phyloP scores from a whole-genome alignment of 208 protist genomes.

The Leishmania amazonensis region DNA sequence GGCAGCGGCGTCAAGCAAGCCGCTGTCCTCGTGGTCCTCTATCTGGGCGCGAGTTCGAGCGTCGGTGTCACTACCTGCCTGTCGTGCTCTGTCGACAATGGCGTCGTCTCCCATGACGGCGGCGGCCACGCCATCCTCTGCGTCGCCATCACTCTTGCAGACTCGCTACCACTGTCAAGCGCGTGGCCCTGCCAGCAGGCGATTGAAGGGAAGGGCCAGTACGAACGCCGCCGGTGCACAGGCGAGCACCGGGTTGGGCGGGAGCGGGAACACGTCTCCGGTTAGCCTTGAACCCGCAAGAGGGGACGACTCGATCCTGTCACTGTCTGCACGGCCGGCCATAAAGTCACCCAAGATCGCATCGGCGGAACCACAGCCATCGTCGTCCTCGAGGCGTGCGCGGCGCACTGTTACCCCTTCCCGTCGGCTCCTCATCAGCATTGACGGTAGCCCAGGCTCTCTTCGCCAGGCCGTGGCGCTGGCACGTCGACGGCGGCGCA shows the following conservation, averaged over 20 bases:
- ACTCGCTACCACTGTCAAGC: slow-evolving; percentile 4
- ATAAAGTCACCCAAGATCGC: background rate
- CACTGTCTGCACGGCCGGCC: slow-evolving; percentile 10
- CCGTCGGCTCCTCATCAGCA: slow-evolving; percentile 24
- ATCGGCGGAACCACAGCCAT: slow-evolving; percentile 10
- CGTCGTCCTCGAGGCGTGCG: background rate
- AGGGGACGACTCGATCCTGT: slow-evolving; percentile 6
- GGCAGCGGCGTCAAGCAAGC: background rate
- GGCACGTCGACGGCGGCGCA: slow-evolving; percentile 19
- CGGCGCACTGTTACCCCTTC: slow-evolving; percentile 6
- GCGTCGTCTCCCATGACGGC: background rate
- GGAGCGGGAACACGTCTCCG: slow-evolving; percentile 8
- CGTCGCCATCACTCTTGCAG: background rate
- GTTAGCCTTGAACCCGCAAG: background rate
- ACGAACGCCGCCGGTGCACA: background rate
- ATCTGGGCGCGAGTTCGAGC: slow-evolving; percentile 12
- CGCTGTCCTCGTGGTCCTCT: background rate
- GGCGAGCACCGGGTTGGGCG: background rate
- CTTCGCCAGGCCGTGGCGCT: slow-evolving; percentile 30
- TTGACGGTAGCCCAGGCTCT: slow-evolving; percentile 13
- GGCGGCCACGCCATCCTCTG: background rate
- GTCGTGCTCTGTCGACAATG: background rate
- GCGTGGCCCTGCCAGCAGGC: background rate
- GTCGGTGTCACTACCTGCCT: background rate
- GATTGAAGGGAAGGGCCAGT: background rate